A percentile compares a stretch with the other conserved stretches of the same genome.
phyloP scores from a whole-genome alignment of 495 filamentous ascomycete species.

The Neurospora sp. region DNA sequence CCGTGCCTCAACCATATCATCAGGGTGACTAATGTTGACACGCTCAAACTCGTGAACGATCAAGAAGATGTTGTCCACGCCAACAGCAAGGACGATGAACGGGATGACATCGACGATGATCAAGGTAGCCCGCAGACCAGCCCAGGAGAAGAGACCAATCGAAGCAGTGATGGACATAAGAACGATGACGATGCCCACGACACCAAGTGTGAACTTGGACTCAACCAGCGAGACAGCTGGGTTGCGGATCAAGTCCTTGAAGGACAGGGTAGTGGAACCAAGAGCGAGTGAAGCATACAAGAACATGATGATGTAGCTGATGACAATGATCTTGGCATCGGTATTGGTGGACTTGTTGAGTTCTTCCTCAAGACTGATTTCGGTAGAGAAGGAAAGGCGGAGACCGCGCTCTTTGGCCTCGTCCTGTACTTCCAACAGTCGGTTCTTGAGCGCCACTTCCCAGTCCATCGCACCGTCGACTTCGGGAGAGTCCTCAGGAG shows the following conservation, averaged over 20 bases:
- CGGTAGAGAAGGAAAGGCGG: conserved; percentile 85
- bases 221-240: conserved; percentile 79
- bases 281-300: conserved; percentile 87
- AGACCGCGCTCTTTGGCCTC: conserved; percentile 72
- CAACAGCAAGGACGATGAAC: conserved; percentile 90
- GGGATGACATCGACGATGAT: conserved; percentile 99
- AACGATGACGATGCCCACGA: conserved; percentile 88
- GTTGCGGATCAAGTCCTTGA: conserved; percentile 63
- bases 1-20: conserved; percentile 73
- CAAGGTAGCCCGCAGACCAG: conserved; percentile 82
- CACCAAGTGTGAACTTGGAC: conserved; percentile 88
- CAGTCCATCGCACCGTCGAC: conserved; percentile 73
- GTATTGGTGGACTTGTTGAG: conserved; percentile 95
- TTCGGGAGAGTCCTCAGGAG: conserved; percentile 57
- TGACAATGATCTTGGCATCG: conserved; percentile 90
- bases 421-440: conserved; percentile 62
- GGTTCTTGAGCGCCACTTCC: conserved; percentile 64
- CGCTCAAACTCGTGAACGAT: conserved; percentile 98
- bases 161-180: conserved; percentile 95
- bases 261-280: conserved; percentile 72
- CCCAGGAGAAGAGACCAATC: conserved; percentile 83
- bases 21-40: conserved; percentile 79
- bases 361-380: conserved; percentile 87
- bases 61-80: conserved; percentile 97
- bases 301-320: conserved; percentile 99